These are phyloP conservation scores for Mycena olivaceomarginata DNA, from an alignment of 768 basidiomycete genomes.

Conservation along the genomic window DNA sequence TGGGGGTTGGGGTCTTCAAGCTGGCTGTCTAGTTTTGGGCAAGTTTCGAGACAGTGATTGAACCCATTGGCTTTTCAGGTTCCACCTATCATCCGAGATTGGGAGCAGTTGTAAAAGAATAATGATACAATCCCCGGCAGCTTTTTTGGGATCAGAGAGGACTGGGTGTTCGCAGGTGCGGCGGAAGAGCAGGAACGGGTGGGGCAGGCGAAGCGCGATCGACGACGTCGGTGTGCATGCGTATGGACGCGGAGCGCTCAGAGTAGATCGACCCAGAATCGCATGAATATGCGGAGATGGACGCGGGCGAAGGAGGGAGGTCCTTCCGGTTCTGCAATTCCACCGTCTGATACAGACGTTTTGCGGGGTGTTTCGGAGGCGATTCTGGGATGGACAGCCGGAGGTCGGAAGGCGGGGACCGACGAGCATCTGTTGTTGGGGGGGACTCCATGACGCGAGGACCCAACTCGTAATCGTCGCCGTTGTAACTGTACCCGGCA, in stretches of 20 bases:
- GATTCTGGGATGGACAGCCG: slow-evolving; percentile 25
- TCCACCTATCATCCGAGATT: no score
- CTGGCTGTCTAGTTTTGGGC: no score
- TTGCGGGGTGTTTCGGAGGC: slow-evolving; percentile 3
- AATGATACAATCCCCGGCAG: neutral
- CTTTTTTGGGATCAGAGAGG: neutral
- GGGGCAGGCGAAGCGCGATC: slow-evolving; percentile 15
- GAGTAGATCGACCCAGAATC: slow-evolving; percentile 43
- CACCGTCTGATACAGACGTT: neutral
- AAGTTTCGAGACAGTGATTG: no score
- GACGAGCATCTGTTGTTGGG: neutral
- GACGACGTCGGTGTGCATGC: slow-evolving; percentile 28
- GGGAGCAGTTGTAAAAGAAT: no score
- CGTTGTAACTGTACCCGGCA: neutral
- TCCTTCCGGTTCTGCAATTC: neutral
- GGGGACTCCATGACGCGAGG: neutral
- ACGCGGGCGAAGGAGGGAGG: neutral
- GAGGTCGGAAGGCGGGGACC: slow-evolving; percentile 18
- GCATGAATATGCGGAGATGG: slow-evolving; percentile 12
- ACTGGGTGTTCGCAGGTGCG: neutral
- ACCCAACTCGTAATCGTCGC: no score
- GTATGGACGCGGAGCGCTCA: slow-evolving; percentile 25
- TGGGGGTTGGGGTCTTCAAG: no score
- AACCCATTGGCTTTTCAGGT: no score
- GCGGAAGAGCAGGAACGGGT: slow-evolving; percentile 29